A percentile compares a stretch with the other conserved stretches of the same genome.
These are phyloP conservation scores for Santalum album DNA, from an alignment of 164 flowering plant genomes.

Conservation along the genomic window DNA sequence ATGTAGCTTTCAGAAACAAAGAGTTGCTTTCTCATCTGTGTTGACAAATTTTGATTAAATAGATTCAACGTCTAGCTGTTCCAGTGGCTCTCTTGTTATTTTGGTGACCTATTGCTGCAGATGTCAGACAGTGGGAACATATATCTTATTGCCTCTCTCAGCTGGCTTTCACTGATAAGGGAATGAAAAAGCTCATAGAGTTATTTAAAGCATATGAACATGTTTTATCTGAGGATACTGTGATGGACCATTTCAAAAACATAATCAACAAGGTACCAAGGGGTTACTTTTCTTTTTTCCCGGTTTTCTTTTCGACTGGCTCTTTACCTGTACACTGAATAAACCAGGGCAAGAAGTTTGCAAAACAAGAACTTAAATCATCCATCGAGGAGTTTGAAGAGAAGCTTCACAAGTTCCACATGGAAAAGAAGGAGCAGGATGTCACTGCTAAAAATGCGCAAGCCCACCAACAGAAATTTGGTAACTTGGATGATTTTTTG, in stretches of 20 bases:
- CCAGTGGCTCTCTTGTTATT: background rate
- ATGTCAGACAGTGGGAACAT: conserved; percentile 75
- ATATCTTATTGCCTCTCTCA: conserved; percentile 92
- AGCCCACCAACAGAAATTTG: conserved; percentile 54
- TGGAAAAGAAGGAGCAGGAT: conserved; percentile 86
- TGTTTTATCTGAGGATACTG: conserved; percentile 65
- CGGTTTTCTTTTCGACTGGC: background rate
- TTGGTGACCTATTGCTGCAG: conserved; percentile 35
- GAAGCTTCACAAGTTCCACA: conserved; percentile 65
- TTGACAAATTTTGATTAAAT: too few relatives aligned
- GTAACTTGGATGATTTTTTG: conserved; percentile 25
- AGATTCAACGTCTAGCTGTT: too few relatives aligned
- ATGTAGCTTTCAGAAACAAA: too few relatives aligned
- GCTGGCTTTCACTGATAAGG: conserved; percentile 86
- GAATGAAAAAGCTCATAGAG: conserved; percentile 83
- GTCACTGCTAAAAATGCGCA: conserved; percentile 80
- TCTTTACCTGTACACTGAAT: background rate
- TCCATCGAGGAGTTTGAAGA: conserved; percentile 93
- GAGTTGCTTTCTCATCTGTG: too few relatives aligned
- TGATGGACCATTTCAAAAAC: conserved; percentile 71
- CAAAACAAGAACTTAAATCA: conserved; percentile 78
- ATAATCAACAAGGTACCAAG: conserved; percentile 79
- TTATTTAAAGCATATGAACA: conserved; percentile 79
- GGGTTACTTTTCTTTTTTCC: background rate
- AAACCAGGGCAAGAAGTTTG: conserved; percentile 79